A percentile compares a stretch with the other conserved stretches of the same genome.
These are phyloP conservation scores for Limnanthes douglasii DNA, from an alignment of 345 rosid genomes.

Conservation along the genomic window DNA sequence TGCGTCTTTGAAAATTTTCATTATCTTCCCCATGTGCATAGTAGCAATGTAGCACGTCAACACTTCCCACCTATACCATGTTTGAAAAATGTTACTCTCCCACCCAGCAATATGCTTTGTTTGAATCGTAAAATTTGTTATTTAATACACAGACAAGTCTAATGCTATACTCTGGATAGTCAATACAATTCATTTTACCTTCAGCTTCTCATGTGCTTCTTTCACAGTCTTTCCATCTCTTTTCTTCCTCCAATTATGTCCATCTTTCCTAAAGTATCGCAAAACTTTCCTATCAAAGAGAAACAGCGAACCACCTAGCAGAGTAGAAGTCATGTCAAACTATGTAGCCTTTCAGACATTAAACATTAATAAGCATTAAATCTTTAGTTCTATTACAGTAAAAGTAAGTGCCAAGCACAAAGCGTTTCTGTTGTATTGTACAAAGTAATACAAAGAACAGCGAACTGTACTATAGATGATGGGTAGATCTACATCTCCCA, in stretches of 20 bases:
- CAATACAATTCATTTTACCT: constrained; percentile 22
- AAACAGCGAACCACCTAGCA: constrained; percentile 87
- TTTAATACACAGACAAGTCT: not conserved
- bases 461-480: no score
- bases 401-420: no score
- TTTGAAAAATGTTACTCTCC: constrained; percentile 16
- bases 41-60: constrained; percentile 89
- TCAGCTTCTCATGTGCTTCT: constrained; percentile 92
- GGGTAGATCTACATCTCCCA: no score
- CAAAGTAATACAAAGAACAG: no score
- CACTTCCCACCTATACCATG: constrained; percentile 70
- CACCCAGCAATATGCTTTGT: constrained; percentile 2
- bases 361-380: no score
- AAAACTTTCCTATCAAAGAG: constrained; percentile 82
- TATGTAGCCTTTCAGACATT: no score
- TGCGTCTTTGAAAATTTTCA: constrained; percentile 84
- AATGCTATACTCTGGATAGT: not conserved
- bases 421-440: no score
- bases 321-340: constrained; percentile 15
- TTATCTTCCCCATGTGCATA: constrained; percentile 96
- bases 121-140: not conserved
- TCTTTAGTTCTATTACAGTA: no score
- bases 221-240: constrained; percentile 77
- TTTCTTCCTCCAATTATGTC: constrained; percentile 90
- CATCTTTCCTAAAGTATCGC: constrained; percentile 91